Conservation (phyloP, 805 yeast species). For the Vanderwaltozyma tropicalis region DNA sequence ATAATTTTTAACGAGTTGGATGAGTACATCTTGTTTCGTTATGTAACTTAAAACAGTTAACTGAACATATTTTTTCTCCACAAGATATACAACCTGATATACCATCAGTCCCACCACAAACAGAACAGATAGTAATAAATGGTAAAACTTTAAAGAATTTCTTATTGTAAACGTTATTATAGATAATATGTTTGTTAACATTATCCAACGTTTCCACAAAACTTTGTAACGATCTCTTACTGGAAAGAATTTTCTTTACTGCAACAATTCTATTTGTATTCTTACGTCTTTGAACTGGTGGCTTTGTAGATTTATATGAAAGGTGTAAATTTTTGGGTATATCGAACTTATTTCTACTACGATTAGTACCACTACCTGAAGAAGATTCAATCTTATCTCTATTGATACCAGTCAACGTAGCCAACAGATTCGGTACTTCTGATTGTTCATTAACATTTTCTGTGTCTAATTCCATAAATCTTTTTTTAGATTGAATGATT, state of each 20-base stretch:
- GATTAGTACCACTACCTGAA: not conserved
- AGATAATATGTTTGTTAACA: conserved; percentile 22
- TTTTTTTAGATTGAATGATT: conserved; percentile 23
- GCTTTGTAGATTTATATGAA: conserved; percentile 28
- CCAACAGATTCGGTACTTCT: conserved; percentile 23
- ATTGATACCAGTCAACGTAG: conserved; percentile 23
- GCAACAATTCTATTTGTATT: conserved; percentile 25
- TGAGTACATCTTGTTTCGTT: conserved; percentile 28
- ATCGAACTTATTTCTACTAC: conserved; percentile 18
- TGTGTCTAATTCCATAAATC: conserved; percentile 27
- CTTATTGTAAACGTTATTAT: conserved; percentile 24
- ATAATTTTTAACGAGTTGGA: not conserved
- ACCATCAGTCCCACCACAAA: conserved; percentile 27
- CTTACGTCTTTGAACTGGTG: conserved; percentile 22
- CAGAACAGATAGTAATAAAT: conserved; percentile 26
- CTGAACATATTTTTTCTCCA: conserved; percentile 25
- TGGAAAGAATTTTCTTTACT: conserved; percentile 20
- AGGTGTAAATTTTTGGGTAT: conserved; percentile 21
- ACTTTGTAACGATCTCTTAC: conserved; percentile 24
- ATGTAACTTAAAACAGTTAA: conserved; percentile 24
- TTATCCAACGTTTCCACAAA: conserved; percentile 26
- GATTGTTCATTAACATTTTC: conserved; percentile 21
- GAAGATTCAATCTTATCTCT: conserved; percentile 22
- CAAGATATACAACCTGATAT: conserved; percentile 27
- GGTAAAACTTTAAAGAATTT: conserved; percentile 27